A percentile compares a stretch with the other conserved stretches of the same genome.
Conservation (phyloP, 176 grass and related monocot genomes). For the Triticum turgidum region DNA sequence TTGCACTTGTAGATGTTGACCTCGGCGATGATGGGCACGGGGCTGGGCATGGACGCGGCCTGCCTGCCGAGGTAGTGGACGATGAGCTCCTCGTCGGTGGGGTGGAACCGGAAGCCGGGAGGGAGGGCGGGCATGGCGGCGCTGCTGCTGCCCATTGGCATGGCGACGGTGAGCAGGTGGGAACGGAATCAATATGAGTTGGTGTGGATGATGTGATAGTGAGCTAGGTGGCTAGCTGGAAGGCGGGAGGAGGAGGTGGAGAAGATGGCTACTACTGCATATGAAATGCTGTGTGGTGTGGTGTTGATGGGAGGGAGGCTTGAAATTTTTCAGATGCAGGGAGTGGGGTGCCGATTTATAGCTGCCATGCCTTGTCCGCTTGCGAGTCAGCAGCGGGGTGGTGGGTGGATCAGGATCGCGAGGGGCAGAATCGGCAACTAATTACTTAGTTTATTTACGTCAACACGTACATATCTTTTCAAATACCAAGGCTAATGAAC, state of each 20-base stretch:
- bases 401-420: slow-evolving; percentile 18
- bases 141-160: slow-evolving; percentile 15
- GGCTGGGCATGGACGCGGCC: slow-evolving; percentile 30
- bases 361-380: neutral
- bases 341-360: slow-evolving; percentile 24
- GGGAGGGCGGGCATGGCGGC: slow-evolving; percentile 36
- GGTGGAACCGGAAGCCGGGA: slow-evolving; percentile 89
- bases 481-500: too few species aligned
- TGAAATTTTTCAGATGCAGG: slow-evolving; percentile 58
- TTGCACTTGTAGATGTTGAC: slow-evolving; percentile 91
- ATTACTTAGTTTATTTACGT: neutral
- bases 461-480: neutral
- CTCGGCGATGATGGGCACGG: slow-evolving; percentile 69
- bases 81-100: slow-evolving; percentile 81
- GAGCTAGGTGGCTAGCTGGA: neutral
- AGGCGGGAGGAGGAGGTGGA: neutral
- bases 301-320: neutral
- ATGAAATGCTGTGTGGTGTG: neutral
- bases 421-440: neutral
- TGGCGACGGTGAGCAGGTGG: neutral
- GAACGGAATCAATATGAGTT: neutral
- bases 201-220: neutral
- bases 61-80: slow-evolving; percentile 74
- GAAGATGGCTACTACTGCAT: neutral
- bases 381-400: neutral